These are phyloP conservation scores for Lecanosticta acicola DNA, from an alignment of 2,329 filamentous ascomycete species.

Conservation along the genomic window DNA sequence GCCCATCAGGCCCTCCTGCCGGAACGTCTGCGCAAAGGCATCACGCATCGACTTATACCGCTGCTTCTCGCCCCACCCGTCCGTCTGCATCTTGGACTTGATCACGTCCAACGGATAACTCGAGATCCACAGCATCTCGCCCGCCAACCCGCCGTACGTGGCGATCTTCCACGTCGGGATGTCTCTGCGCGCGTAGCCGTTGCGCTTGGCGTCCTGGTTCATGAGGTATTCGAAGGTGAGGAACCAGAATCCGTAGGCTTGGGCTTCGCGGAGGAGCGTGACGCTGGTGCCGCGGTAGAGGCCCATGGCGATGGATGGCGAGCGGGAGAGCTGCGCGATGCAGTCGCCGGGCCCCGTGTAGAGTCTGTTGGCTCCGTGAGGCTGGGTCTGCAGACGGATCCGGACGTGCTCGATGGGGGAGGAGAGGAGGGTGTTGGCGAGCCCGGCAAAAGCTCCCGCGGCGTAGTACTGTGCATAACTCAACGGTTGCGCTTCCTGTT, in stretches of 20 bases:
- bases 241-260: constrained; percentile 96
- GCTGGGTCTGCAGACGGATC: constrained; percentile 93
- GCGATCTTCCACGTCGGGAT: constrained; percentile 82
- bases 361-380: constrained; percentile 71
- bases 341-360: constrained; percentile 87
- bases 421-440: constrained; percentile 83
- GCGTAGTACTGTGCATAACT: constrained; percentile 83
- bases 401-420: constrained; percentile 94
- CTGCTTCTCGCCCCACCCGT: constrained; percentile 71
- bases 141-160: constrained; percentile 84
- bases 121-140: constrained; percentile 85
- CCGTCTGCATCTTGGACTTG: constrained; percentile 99
- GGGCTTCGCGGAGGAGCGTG: constrained; percentile 80
- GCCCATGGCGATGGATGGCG: constrained; percentile 63
- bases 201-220: constrained; percentile 78
- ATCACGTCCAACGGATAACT: constrained; percentile 96
- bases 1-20: constrained; percentile 67
- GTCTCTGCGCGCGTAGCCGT: constrained; percentile 67
- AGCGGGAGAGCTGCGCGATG: constrained; percentile 70
- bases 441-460: constrained; percentile 83
- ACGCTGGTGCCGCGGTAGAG: constrained; percentile 85
- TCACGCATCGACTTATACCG: constrained; percentile 78
- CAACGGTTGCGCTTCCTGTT: constrained; percentile 43
- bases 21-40: constrained; percentile 79
- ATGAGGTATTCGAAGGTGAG: constrained; percentile 92